Evolutionary conservation across 768 basidiomycete species (phyloP), one percentile per base, ranked within the genome.

Genomic region (Trametes villosa): DNA sequence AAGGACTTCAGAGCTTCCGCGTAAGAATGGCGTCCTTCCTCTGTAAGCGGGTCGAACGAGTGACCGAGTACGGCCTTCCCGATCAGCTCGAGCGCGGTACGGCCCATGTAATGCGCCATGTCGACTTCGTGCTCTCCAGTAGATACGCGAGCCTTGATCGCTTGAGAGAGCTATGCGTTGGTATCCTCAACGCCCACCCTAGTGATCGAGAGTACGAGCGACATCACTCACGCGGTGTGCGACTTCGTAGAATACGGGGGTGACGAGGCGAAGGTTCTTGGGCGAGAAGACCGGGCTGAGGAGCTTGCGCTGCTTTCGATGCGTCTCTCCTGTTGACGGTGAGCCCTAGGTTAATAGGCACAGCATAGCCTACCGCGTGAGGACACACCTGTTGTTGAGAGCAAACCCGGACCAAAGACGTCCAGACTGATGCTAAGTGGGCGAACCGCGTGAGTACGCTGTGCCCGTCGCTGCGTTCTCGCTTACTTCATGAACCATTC

Each of bases 31-130:
- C 20, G 20, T 0, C 29, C 44, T 20, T 65, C 60, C 24, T 57
- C 62, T 2, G 46, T 53, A 3, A 71, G 62, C 0, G 66, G 63
- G 38, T 71, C 70, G 48, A 69, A 66, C 2, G 66, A 69, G 42
- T 67, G 65, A 9, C 70, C 70, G 11, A 71, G 53, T 1, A 61
- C 63, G 13, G 62, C 66, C 57, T 69, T 64, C 15, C 66, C 69
- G 13, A 66, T 60, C 4, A 67, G 34, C 41, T 70, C 69, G 46
- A 70, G 60, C 17, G 69, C 66, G 8, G 66, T 59, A 17, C 69
- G 69, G 18, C 60, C 57, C 65, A 67, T 66, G 61, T 65, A 70
- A 8, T 45, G 22, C 6, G 65, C 24, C 27, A 70, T 45, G 52
- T 70, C 63, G 31, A 70, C 49, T 18, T 67, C 66, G 1, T 36